Evolutionary conservation across 805 yeast genomes (phyloP), one percentile per base, ranked within the genome.

Genomic region (Kluyveromyces lactis): DNA sequence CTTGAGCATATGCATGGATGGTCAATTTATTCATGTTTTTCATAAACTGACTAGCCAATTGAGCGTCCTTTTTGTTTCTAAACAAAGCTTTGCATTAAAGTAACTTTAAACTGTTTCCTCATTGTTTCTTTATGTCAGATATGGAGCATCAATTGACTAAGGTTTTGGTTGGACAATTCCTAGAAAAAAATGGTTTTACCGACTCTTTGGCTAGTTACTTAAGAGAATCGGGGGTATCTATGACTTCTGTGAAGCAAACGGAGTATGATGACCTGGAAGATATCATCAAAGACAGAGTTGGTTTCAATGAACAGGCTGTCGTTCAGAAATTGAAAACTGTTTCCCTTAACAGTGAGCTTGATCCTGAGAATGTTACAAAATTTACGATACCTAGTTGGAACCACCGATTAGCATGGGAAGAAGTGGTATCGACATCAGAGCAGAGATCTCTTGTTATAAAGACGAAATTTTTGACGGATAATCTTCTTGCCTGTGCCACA

Each of bases 101-200:
- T n/a, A n/a, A n/a, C n/a, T n/a, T n/a, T n/a, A n/a, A n/a, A n/a
- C n/a, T n/a, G n/a, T n/a, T 21, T 21, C 24, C 24, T 21, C 9
- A 21, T 21, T 21, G n/a, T 21, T 6, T 21, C 9, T 21, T 21
- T 6, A 21, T 21, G 24, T 21, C 24, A 6, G 24, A 21, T 21
- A 21, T 9, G 9, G 24, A 21, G 6, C 24, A 6, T n/a, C 26
- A 31, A 23, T 42, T 52, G 30, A 52, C 63, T 2, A 56, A 61
- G 15, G 48, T 62, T 2, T 55, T 80, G 24, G 64, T 82, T 10
- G 86, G 84, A 0, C 75, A 77, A 23, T 81, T 73, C 46, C 64
- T 82, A n/a, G 55, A 66, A 21, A 60, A 67, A n/a, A 66, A 75
- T 21, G 73, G 75, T 1, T 69, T 67, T 34, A 44, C 40, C 1